These are phyloP conservation scores for Aspergillus tamarii DNA, from an alignment of 2,329 filamentous ascomycete species.

Conservation along the genomic window DNA sequence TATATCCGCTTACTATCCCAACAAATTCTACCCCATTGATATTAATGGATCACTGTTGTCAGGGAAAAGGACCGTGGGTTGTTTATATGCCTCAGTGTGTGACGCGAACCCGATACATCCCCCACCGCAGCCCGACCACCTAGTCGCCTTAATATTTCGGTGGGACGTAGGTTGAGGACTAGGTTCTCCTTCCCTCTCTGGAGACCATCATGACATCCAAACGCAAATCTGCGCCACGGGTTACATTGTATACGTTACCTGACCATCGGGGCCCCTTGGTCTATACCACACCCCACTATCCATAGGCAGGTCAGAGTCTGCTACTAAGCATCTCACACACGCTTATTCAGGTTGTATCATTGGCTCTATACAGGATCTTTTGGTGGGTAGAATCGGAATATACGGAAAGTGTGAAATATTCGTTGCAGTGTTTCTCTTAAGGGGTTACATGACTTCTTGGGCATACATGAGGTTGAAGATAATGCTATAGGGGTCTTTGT, in stretches of 20 bases:
- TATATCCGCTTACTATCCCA: too few species aligned
- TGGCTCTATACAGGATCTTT: constrained; percentile 34
- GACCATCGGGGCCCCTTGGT: too few species aligned
- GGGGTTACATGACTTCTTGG: constrained; percentile 47
- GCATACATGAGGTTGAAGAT: constrained; percentile 39
- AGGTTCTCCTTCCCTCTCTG: neutral
- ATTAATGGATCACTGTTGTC: too few species aligned
- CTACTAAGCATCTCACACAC: neutral
- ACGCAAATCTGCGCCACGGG: neutral
- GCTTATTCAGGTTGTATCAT: constrained; percentile 23
- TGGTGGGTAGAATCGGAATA: constrained; percentile 25
- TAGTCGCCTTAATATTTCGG: neutral
- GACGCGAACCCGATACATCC: neutral
- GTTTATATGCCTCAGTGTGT: too few species aligned
- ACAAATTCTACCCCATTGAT: too few species aligned
- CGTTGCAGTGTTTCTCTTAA: constrained; percentile 39
- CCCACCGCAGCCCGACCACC: neutral
- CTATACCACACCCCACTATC: neutral
- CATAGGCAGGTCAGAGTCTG: neutral
- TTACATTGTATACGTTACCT: neutral
- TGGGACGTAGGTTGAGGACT: too few species aligned
- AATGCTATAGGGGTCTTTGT: constrained; percentile 41
- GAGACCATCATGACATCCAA: neutral
- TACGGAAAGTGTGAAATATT: constrained; percentile 28
- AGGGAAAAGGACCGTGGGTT: too few species aligned